These are phyloP conservation scores for Ogataea ramenticola DNA, from an alignment of 805 yeast genomes.

Conservation along the genomic window DNA sequence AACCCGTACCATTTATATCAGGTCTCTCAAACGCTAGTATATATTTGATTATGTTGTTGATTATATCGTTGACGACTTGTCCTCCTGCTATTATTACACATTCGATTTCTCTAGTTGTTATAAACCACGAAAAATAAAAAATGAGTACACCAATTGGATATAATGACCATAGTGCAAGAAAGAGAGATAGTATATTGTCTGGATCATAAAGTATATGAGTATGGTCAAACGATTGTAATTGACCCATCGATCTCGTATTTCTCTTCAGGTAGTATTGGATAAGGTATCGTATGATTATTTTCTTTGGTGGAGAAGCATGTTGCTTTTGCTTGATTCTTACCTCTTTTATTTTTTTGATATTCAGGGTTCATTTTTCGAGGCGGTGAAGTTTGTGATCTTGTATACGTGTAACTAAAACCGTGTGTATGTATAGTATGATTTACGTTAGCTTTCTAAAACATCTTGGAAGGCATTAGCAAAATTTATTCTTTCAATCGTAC, in stretches of 20 bases:
- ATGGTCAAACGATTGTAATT: conserved; percentile 61
- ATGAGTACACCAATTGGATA: conserved; percentile 74
- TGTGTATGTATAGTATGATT: too few relatives aligned
- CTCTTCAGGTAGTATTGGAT: too few relatives aligned
- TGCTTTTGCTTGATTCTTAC: too few relatives aligned
- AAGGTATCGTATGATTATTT: too few relatives aligned
- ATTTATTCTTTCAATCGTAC: too few relatives aligned
- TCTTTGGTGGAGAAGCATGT: too few relatives aligned
- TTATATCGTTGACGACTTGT: conserved; percentile 69
- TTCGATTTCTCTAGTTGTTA: conserved; percentile 77
- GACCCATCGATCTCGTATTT: background rate
- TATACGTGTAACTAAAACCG: too few relatives aligned
- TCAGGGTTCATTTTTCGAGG: too few relatives aligned
- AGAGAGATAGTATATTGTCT: conserved; percentile 47
- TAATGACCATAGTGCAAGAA: conserved; percentile 67
- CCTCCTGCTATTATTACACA: conserved; percentile 81
- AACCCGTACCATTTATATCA: conserved; percentile 37
- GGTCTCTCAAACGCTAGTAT: conserved; percentile 73
- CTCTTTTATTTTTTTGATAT: too few relatives aligned
- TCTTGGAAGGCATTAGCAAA: too few relatives aligned
- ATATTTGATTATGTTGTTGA: conserved; percentile 62
- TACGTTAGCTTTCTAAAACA: too few relatives aligned
- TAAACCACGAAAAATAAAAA: conserved; percentile 77
- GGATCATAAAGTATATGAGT: conserved; percentile 80
- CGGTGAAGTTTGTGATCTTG: too few relatives aligned